Conservation (phyloP, 2,329 filamentous ascomycete species). For the Hymenoscyphus salicellus region DNA sequence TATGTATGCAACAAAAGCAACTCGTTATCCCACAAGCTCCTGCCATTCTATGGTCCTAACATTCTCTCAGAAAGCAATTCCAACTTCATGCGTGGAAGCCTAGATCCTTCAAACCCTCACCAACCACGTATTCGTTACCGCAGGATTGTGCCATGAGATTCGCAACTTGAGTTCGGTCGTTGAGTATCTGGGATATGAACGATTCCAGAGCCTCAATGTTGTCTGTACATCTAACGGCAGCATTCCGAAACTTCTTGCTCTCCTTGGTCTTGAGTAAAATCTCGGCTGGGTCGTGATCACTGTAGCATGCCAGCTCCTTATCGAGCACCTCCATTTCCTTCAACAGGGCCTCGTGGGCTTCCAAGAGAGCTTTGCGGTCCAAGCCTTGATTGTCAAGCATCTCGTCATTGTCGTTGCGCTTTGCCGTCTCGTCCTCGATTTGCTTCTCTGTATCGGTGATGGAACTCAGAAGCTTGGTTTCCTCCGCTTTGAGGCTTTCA, state of each 20-base stretch:
- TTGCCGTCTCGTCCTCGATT: slow-evolving; percentile 37
- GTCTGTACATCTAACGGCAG: slow-evolving; percentile 35
- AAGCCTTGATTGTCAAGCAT: slow-evolving; percentile 32
- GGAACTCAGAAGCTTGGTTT: slow-evolving; percentile 30
- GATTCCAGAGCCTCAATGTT: slow-evolving; percentile 34
- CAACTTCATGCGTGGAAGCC: slow-evolving; percentile 14
- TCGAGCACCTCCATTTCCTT: slow-evolving; percentile 33
- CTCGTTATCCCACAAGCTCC: not conserved
- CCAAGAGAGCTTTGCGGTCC: slow-evolving; percentile 30
- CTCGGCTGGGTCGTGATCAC: slow-evolving; percentile 34
- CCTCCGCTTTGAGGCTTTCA: slow-evolving; percentile 39
- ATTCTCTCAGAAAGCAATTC: not conserved
- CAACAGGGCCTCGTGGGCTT: slow-evolving; percentile 28
- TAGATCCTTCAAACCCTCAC: slow-evolving; percentile 45
- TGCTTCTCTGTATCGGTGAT: slow-evolving; percentile 37
- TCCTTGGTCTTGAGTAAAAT: slow-evolving; percentile 32
- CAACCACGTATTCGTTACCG: slow-evolving; percentile 47
- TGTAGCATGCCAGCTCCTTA: slow-evolving; percentile 34
- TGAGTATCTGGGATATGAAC: slow-evolving; percentile 27
- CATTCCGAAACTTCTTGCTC: slow-evolving; percentile 29
- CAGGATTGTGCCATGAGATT: slow-evolving; percentile 41
- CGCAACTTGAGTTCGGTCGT: slow-evolving; percentile 38
- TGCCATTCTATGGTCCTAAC: not conserved
- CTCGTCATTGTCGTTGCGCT: slow-evolving; percentile 35
- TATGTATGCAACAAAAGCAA: slow-evolving; percentile 1